Conservation (phyloP, 257 asterid genomes). For the Mitragyna speciosa region DNA sequence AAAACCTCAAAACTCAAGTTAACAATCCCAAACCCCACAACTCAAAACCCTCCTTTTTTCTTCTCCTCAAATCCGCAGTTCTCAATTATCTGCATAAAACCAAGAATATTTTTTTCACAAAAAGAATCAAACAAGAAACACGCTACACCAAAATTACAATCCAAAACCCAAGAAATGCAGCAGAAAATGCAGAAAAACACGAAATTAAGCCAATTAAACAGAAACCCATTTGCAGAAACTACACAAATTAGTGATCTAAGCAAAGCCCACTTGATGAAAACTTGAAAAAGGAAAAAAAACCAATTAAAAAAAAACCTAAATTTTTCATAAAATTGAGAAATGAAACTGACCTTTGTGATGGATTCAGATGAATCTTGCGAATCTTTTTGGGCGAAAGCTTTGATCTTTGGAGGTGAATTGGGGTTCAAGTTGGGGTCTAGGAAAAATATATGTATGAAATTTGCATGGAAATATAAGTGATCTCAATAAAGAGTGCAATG, state of each 20-base stretch:
- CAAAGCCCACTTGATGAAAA: conserved; percentile 12
- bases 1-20: conserved; percentile 15
- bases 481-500: conserved; percentile 23
- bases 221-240: conserved; percentile 25
- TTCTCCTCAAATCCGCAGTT: conserved; percentile 22
- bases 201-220: conserved; percentile 30
- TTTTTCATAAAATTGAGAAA: conserved; percentile 18
- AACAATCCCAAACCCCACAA: conserved; percentile 20
- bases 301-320: conserved; percentile 29
- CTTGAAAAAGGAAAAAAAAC: conserved; percentile 12
- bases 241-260: conserved; percentile 19
- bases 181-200: conserved; percentile 5
- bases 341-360: conserved; percentile 43
- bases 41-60: conserved; percentile 13
- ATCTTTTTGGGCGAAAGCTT: conserved; percentile 28
- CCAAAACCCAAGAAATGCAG: conserved; percentile 4
- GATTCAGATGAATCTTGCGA: conserved; percentile 35
- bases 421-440: conserved; percentile 39
- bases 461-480: background rate
- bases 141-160: conserved; percentile 10
- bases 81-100: conserved; percentile 43
- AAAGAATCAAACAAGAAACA: conserved; percentile 5
- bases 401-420: conserved; percentile 38
- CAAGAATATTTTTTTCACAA: conserved; percentile 25
- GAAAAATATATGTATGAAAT: conserved; percentile 8